Conservation (phyloP, 208 protist genomes). For the Trichomonas tenax region DNA sequence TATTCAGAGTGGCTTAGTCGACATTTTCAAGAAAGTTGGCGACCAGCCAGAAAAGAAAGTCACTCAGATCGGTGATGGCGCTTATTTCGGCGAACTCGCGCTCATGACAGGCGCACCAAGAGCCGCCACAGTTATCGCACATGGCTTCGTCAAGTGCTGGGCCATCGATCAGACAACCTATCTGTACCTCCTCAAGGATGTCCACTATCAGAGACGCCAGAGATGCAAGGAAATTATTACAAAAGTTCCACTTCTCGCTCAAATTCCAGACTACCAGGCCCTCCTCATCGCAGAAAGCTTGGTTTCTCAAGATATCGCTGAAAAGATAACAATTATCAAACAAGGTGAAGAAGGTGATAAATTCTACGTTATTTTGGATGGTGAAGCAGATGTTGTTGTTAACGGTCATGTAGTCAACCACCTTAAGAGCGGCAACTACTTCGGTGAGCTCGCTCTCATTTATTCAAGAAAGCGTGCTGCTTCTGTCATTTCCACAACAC, state of each 20-base stretch:
- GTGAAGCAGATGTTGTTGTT: conserved; percentile 24
- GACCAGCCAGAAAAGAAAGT: background rate
- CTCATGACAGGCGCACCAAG: background rate
- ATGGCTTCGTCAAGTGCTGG: background rate
- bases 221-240: background rate
- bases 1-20: background rate
- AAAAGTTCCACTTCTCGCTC: background rate
- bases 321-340: background rate
- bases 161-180: background rate
- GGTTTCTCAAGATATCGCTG: too few relatives aligned
- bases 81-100: background rate
- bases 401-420: background rate
- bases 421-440: conserved; percentile 28
- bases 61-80: too few relatives aligned
- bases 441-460: conserved; percentile 38
- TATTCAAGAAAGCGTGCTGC: conserved; percentile 23
- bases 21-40: background rate
- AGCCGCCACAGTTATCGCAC: background rate
- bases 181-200: background rate
- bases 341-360: conserved; percentile 52
- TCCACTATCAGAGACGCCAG: background rate
- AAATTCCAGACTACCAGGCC: background rate
- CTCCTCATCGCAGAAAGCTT: background rate
- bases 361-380: conserved; percentile 45
- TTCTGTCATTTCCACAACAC: conserved; percentile 28